phyloP scores from a whole-genome alignment of 169 alveolate species.

The Sarcocystis neurona region DNA sequence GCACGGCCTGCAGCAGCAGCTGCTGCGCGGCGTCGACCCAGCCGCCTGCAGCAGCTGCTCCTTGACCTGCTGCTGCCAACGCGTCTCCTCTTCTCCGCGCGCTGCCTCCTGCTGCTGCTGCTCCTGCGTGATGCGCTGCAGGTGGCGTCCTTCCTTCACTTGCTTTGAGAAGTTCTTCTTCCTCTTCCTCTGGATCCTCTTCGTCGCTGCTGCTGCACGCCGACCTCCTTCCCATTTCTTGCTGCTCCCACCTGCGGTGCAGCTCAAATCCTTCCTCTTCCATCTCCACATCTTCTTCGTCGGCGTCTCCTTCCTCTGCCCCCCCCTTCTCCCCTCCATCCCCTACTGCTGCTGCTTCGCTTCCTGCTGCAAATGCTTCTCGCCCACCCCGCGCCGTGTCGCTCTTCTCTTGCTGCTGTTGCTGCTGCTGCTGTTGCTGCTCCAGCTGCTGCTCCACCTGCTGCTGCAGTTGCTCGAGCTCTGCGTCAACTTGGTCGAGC shows the following conservation, averaged over 20 bases:
- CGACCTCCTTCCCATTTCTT: background rate
- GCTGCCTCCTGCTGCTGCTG: background rate
- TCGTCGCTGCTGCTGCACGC: background rate
- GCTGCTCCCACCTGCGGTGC: background rate
- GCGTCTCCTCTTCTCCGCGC: background rate
- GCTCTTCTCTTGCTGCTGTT: background rate
- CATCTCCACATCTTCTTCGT: background rate
- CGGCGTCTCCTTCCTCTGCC: background rate
- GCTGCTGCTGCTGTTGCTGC: no score
- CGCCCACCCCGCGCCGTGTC: background rate
- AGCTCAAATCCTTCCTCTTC: conserved; percentile 20
- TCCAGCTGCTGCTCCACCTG: no score
- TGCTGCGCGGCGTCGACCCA: background rate
- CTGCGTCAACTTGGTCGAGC: conserved; percentile 1
- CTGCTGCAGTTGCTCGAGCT: background rate
- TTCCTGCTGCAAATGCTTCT: background rate
- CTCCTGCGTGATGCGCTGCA: no score
- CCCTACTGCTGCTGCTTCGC: no score
- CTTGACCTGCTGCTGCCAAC: no score
- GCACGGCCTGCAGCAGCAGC: background rate
- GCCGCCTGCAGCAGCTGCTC: no score
- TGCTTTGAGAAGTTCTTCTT: no score
- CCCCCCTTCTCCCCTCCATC: background rate
- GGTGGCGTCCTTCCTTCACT: no score
- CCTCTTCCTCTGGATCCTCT: background rate